Evolutionary conservation across 2,329 filamentous ascomycete genomes (phyloP).

Genomic region (Claviceps sp.): DNA sequence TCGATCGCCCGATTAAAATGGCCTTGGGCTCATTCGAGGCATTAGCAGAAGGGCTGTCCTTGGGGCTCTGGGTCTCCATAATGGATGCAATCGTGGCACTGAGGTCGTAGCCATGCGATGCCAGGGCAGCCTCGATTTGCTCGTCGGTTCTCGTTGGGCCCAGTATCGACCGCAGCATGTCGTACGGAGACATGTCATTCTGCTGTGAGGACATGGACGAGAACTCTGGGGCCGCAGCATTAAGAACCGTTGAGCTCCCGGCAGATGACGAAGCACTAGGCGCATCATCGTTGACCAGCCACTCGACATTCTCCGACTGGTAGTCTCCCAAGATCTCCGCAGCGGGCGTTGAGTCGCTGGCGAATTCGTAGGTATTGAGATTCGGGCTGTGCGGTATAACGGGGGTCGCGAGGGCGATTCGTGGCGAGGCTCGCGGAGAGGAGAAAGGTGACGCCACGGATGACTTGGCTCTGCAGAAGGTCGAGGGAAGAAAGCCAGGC

Average conservation of each 20-base stretch:
- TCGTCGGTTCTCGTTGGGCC: constrained; percentile 83
- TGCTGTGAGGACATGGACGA: constrained; percentile 46
- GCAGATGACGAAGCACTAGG: constrained; percentile 67
- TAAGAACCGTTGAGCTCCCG: constrained; percentile 56
- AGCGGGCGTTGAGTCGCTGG: constrained; percentile 64
- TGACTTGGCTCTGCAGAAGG: constrained; percentile 61
- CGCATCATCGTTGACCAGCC: constrained; percentile 82
- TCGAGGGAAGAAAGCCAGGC: constrained; percentile 68
- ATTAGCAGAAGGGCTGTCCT: constrained; percentile 19
- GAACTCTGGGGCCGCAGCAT: constrained; percentile 71
- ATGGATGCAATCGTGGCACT: constrained; percentile 82
- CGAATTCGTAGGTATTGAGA: constrained; percentile 89
- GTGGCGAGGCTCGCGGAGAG: constrained; percentile 83
- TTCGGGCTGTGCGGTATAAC: constrained; percentile 87
- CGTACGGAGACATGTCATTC: constrained; percentile 91
- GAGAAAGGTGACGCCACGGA: constrained; percentile 80
- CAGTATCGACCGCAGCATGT: constrained; percentile 90
- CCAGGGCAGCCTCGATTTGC: constrained; percentile 84
- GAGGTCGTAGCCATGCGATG: constrained; percentile 81
- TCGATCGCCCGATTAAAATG: constrained; percentile 79
- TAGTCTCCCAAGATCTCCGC: constrained; percentile 83
- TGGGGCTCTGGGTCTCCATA: constrained; percentile 55
- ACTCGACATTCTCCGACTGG: constrained; percentile 90
- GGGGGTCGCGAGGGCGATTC: constrained; percentile 79
- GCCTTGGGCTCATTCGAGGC: constrained; percentile 44